Evolutionary conservation across 306 rosid species (phyloP), one percentile per base, ranked within the genome.

Genomic region (Begonia masoniana): DNA sequence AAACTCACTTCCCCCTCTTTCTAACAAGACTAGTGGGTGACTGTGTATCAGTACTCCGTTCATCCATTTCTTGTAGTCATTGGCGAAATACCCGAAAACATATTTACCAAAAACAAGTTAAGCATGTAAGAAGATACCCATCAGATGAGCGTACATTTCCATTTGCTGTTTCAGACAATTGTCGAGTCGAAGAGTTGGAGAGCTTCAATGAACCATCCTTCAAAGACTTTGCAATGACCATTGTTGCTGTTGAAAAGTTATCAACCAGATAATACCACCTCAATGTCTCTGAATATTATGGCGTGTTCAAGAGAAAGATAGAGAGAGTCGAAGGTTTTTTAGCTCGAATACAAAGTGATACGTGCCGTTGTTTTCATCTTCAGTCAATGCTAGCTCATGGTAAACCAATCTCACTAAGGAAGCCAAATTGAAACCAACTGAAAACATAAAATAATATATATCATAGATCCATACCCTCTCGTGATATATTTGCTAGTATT

Each of bases 121-220:
- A n/a, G n/a, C n/a, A n/a, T n/a, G n/a, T n/a, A n/a, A n/a, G n/a
- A n/a, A n/a, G n/a, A n/a, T n/a, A n/a, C n/a, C n/a, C n/a, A n/a
- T n/a, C n/a, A n/a, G n/a, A 15, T 54, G 61, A 58, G 10, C 70
- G 53, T 76, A 83, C 99, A 83, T 77, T 75, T 75, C 92, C 99
- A 23, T 66, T 67, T 47, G 94, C 63, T 59, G 85, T 81, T 55
- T 85, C 88, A 61, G 99, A 83, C 51, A 91, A 70, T 72, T 85
- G 96, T 48, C 99, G 99, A 45, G 78, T 79, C 99, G 96, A 91
- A 36, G 74, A 59, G 68, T 91, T 91, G 54, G 99, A 76, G 59
- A 91, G 96, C 74, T 75, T 91, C 75, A 85, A 66, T 5, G 96
- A 85, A 64, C 96, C 84, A 63, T 91, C 99, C 57, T 55, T 77